These are phyloP conservation scores for Pugionium cornutum DNA, from an alignment of 345 rosid species.

Conservation along the genomic window DNA sequence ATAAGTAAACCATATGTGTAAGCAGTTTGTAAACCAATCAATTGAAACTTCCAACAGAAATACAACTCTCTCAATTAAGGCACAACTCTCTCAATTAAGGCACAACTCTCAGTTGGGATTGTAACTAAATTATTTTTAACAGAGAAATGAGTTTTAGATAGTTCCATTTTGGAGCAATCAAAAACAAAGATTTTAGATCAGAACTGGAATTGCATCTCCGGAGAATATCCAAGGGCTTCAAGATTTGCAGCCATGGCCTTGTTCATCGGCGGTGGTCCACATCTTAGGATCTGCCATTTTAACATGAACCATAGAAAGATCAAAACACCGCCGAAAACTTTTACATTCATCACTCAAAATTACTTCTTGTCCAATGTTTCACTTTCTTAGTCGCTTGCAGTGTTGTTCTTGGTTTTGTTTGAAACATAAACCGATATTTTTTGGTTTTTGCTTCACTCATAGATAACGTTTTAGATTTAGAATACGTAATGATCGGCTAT, in stretches of 20 bases:
- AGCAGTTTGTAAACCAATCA: too few species aligned
- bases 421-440: background rate
- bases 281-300: slow-evolving; percentile 66
- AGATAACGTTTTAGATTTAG: too few species aligned
- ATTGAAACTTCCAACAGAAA: too few species aligned
- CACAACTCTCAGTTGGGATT: too few species aligned
- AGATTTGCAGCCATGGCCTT: slow-evolving; percentile 93
- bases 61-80: too few species aligned
- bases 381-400: too few species aligned
- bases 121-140: background rate
- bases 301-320: background rate
- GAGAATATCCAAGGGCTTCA: slow-evolving; percentile 68
- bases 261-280: slow-evolving; percentile 99
- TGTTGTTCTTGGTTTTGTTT: background rate
- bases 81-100: too few species aligned
- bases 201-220: slow-evolving; percentile 96
- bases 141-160: slow-evolving; percentile 10
- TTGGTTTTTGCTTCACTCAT: too few species aligned
- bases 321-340: background rate
- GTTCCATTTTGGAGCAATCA: slow-evolving; percentile 16
- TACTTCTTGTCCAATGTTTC: too few species aligned
- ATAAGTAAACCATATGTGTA: too few species aligned
- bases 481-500: too few species aligned
- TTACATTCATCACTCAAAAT: background rate
- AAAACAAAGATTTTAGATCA: slow-evolving; percentile 38